Evolutionary conservation across 371 early-diverging fungal species (phyloP).

Genomic region (Fennellomyces sp.): DNA sequence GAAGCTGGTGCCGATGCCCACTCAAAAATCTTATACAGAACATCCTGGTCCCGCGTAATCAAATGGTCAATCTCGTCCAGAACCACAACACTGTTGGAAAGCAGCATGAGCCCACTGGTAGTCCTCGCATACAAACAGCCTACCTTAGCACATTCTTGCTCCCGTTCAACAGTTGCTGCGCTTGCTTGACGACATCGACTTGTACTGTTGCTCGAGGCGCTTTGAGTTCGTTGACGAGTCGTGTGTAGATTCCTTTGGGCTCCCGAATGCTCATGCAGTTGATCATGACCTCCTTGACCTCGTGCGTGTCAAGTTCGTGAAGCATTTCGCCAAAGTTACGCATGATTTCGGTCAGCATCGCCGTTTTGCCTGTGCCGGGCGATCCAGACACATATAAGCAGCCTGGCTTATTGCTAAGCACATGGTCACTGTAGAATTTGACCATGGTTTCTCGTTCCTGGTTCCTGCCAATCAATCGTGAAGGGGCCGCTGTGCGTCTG

Average conservation of each 20-base stretch:
- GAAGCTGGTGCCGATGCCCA: slow-evolving; percentile 68
- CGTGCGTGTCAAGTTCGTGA: slow-evolving; percentile 30
- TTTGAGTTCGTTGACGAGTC: slow-evolving; percentile 59
- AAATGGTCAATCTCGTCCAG: slow-evolving; percentile 95
- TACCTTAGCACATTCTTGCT: slow-evolving; percentile 48
- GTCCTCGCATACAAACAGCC: slow-evolving; percentile 19
- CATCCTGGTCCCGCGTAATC: slow-evolving; percentile 78
- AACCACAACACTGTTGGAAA: slow-evolving; percentile 68
- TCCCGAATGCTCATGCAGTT: slow-evolving; percentile 88
- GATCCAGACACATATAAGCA: slow-evolving; percentile 90
- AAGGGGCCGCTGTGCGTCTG: slow-evolving; percentile 61
- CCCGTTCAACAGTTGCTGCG: slow-evolving; percentile 33
- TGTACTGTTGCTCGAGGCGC: slow-evolving; percentile 15
- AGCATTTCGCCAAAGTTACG: slow-evolving; percentile 30
- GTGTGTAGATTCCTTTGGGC: slow-evolving; percentile 70
- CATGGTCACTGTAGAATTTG: slow-evolving; percentile 56
- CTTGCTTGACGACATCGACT: slow-evolving; percentile 35
- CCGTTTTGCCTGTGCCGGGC: slow-evolving; percentile 97
- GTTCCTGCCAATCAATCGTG: slow-evolving; percentile 74
- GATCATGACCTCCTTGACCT: slow-evolving; percentile 59
- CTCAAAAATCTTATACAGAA: slow-evolving; percentile 89
- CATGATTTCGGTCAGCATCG: slow-evolving; percentile 72
- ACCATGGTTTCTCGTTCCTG: slow-evolving; percentile 64
- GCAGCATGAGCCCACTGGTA: too few species aligned
- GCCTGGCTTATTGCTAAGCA: slow-evolving; percentile 44